These are phyloP conservation scores for Mycosphaerella arachidis DNA, from an alignment of 2,329 filamentous ascomycete genomes.

Conservation along the genomic window DNA sequence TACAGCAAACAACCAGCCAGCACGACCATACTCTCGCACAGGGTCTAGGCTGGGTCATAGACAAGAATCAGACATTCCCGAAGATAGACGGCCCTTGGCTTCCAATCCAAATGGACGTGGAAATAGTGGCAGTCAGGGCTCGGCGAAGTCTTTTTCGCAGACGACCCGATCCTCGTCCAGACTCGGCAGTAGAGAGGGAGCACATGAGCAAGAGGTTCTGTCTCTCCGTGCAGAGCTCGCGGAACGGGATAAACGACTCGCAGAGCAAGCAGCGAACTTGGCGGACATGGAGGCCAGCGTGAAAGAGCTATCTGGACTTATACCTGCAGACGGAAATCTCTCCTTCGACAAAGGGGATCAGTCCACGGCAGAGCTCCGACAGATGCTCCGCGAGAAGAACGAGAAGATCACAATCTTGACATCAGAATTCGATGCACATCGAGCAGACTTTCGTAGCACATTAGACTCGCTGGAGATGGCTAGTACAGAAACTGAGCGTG, in stretches of 20 bases:
- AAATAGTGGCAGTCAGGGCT: slow-evolving; percentile 15
- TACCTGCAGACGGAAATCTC: slow-evolving; percentile 50
- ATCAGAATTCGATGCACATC: slow-evolving; percentile 87
- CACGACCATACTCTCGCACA: slow-evolving; percentile 45
- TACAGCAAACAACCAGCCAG: slow-evolving; percentile 32
- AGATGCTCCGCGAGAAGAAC: slow-evolving; percentile 88
- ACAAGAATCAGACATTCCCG: slow-evolving; percentile 38
- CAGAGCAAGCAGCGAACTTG: slow-evolving; percentile 76
- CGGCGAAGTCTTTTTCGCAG: slow-evolving; percentile 39
- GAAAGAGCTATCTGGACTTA: slow-evolving; percentile 71
- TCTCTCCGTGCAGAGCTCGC: slow-evolving; percentile 69
- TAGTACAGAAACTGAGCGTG: slow-evolving; percentile 88
- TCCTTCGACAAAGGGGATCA: slow-evolving; percentile 64
- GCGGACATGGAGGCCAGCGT: slow-evolving; percentile 86
- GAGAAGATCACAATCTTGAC: slow-evolving; percentile 93
- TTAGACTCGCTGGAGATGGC: slow-evolving; percentile 96
- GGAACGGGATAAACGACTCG: slow-evolving; percentile 81
- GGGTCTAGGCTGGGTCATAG: slow-evolving; percentile 45
- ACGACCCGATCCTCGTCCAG: slow-evolving; percentile 35
- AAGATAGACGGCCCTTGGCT: slow-evolving; percentile 27
- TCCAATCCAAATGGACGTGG: slow-evolving; percentile 40
- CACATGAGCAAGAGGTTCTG: slow-evolving; percentile 56
- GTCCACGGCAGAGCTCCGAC: slow-evolving; percentile 58
- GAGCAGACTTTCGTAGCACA: slow-evolving; percentile 92
- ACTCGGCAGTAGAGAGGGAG: slow-evolving; percentile 27